Percentiles rank a stretch among this genome's conserved stretches.
These are phyloP conservation scores for Nectriaceae sp. DNA, from an alignment of 2,329 filamentous ascomycete genomes.

Conservation along the genomic window DNA sequence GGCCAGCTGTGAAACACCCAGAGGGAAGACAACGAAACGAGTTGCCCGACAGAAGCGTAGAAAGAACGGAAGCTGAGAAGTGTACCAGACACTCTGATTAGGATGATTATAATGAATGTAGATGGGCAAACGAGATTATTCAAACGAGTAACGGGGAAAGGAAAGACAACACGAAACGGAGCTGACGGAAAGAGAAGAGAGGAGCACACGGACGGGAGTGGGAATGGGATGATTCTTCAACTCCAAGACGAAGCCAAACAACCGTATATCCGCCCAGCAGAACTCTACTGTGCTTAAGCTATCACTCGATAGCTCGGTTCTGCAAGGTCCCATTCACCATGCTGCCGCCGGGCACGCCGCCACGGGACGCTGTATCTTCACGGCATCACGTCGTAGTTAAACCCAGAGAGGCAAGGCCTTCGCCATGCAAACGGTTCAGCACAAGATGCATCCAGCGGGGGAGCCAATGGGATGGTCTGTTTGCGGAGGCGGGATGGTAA, in stretches of 20 bases:
- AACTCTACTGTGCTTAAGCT: too few species aligned
- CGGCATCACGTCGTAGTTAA: background rate
- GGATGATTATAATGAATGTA: background rate
- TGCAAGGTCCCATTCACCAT: too few species aligned
- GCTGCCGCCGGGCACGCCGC: background rate
- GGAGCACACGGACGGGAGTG: background rate
- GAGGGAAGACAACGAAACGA: conserved; percentile 4
- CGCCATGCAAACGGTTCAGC: background rate
- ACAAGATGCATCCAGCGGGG: background rate
- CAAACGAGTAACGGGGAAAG: background rate
- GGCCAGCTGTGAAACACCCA: conserved; percentile 22
- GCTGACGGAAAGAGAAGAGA: background rate
- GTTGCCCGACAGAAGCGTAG: background rate
- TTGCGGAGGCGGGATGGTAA: background rate
- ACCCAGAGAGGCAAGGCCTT: background rate
- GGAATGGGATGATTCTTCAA: background rate
- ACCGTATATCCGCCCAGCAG: background rate
- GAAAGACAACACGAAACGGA: background rate
- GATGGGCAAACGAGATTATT: background rate
- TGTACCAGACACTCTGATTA: conserved; percentile 14
- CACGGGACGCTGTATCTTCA: background rate
- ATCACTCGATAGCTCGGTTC: too few species aligned
- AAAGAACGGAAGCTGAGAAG: conserved; percentile 5
- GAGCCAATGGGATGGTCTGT: background rate
- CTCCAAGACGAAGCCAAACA: background rate